These are phyloP conservation scores for Psidium friedrichsthalianum DNA, from an alignment of 345 rosid species.

Conservation along the genomic window DNA sequence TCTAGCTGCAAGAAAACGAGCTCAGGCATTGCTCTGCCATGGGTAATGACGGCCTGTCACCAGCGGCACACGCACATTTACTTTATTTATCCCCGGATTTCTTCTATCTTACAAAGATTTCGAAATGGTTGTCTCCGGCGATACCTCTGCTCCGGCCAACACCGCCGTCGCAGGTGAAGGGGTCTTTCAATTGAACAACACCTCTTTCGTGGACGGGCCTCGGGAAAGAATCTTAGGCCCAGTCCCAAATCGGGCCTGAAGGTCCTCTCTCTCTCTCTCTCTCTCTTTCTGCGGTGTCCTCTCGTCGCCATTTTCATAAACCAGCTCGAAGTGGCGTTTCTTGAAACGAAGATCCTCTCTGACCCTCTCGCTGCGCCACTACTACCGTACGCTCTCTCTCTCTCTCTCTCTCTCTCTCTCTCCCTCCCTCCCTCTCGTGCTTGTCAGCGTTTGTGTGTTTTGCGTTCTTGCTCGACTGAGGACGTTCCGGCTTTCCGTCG, in stretches of 20 bases:
- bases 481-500: neutral
- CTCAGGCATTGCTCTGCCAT: too few species aligned
- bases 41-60: neutral
- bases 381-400: neutral
- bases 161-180: neutral
- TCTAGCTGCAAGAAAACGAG: neutral
- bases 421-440: too few species aligned
- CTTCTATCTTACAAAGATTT: neutral
- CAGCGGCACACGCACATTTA: neutral
- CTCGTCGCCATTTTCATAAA: neutral
- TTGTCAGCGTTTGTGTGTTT: neutral
- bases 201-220: neutral
- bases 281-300: too few species aligned
- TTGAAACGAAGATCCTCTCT: neutral
- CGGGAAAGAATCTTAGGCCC: neutral
- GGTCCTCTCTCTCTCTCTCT: fast-evolving
- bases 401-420: neutral
- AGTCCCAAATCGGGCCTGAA: fast-evolving
- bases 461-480: neutral
- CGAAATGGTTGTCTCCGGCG: neutral
- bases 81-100: neutral
- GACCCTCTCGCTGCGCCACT: neutral
- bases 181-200: too few species aligned
- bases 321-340: neutral
- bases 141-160: neutral